Evolutionary conservation across 2,329 filamentous ascomycete species (phyloP).

Genomic region (Parastagonospora avenae): DNA sequence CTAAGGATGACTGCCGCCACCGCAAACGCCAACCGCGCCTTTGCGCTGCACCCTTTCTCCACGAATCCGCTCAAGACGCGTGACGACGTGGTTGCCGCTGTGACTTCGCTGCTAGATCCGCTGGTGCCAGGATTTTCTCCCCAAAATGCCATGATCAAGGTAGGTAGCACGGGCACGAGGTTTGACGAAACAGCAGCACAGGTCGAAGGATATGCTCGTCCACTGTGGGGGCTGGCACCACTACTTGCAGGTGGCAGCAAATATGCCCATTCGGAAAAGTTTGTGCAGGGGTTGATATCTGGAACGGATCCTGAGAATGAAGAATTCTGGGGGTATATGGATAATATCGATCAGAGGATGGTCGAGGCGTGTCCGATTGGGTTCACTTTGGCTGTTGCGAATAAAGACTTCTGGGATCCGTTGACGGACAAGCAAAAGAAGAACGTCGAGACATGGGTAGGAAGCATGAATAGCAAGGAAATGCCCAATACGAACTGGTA

Average conservation of each 20-base stretch:
- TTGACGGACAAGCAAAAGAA: constrained; percentile 65
- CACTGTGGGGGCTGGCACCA: constrained; percentile 75
- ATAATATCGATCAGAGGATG: constrained; percentile 81
- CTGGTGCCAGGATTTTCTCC: constrained; percentile 75
- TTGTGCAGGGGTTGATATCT: constrained; percentile 71
- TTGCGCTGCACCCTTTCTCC: constrained; percentile 49
- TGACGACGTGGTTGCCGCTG: constrained; percentile 50
- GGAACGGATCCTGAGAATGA: constrained; percentile 72
- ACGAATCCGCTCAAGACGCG: constrained; percentile 49
- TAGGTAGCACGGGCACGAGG: constrained; percentile 73
- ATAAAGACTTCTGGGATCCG: constrained; percentile 67
- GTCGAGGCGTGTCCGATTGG: constrained; percentile 83
- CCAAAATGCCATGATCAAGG: constrained; percentile 66
- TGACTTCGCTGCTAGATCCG: constrained; percentile 67
- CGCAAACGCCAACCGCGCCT: constrained; percentile 50
- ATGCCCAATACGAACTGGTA: constrained; percentile 70
- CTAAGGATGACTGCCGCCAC: constrained; percentile 34
- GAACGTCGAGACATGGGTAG: constrained; percentile 75
- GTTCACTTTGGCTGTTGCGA: constrained; percentile 73
- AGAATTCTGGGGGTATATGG: constrained; percentile 78
- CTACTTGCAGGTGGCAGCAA: constrained; percentile 70
- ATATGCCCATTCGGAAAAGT: constrained; percentile 68
- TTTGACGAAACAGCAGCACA: constrained; percentile 80
- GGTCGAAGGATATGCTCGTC: constrained; percentile 75
- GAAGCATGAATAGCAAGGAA: constrained; percentile 79